Percentiles rank a stretch among this genome's conserved stretches.
Evolutionary conservation across 345 rosid species (phyloP).

Genomic region (Clausena lansium): DNA sequence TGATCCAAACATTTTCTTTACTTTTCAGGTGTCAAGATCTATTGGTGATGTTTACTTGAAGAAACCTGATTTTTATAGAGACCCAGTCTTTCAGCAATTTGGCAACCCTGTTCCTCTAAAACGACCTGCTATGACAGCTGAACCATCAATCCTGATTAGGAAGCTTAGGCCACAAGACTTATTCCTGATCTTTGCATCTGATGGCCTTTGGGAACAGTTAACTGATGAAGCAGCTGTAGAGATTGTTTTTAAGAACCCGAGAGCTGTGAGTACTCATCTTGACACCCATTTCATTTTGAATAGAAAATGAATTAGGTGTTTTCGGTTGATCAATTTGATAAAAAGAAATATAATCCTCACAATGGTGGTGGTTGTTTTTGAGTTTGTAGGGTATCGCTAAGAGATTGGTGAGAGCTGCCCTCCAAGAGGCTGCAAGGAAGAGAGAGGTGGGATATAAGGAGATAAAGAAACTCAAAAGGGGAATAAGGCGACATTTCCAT

Average conservation of each 20-base stretch:
- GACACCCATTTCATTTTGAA: background rate
- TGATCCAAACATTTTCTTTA: conserved; percentile 4
- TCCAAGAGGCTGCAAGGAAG: conserved; percentile 68
- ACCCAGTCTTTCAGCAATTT: conserved; percentile 76
- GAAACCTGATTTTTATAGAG: conserved; percentile 83
- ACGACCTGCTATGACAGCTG: conserved; percentile 85
- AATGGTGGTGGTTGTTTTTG: background rate
- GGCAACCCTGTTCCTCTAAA: conserved; percentile 72
- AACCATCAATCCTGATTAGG: conserved; percentile 76
- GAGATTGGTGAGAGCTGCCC: conserved; percentile 67
- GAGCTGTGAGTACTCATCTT: conserved; percentile 59
- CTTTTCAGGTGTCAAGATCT: conserved; percentile 86
- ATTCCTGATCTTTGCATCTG: conserved; percentile 94
- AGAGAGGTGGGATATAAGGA: conserved; percentile 66
- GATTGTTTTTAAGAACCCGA: conserved; percentile 79
- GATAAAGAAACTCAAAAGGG: conserved; percentile 53
- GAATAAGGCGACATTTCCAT: conserved; percentile 72
- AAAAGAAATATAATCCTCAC: background rate
- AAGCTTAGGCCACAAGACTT: conserved; percentile 71
- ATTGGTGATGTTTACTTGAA: conserved; percentile 94
- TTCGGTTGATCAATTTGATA: background rate
- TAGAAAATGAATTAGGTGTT: background rate
- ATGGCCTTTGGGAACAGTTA: conserved; percentile 99
- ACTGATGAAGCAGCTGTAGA: conserved; percentile 83
- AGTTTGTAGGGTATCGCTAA: conserved; percentile 65